Evolutionary conservation across 1,284 basidiomycete species (phyloP).

Genomic region (Cutaneotrichosporon cutaneum): DNA sequence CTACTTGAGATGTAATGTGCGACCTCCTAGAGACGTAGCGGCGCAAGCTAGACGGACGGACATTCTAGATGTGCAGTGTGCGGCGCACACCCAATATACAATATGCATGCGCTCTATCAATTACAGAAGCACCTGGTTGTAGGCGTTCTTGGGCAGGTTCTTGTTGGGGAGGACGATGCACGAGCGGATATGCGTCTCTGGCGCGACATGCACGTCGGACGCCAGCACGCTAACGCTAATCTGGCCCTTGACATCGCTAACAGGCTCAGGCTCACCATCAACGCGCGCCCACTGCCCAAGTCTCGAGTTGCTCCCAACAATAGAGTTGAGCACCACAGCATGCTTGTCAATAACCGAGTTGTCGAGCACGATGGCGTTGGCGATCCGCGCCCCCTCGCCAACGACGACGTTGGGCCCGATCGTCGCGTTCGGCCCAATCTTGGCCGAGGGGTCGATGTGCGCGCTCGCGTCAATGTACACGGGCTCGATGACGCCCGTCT

Average conservation of each 20-base stretch:
- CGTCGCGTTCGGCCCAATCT: constrained; percentile 56
- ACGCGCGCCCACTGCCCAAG: constrained; percentile 57
- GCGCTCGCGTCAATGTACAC: constrained; percentile 56
- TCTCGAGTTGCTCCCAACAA: constrained; percentile 51
- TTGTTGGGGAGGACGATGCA: constrained; percentile 58
- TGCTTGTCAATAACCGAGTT: constrained; percentile 54
- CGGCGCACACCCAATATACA: neutral
- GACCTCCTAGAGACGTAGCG: neutral
- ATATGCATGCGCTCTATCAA: constrained; percentile 7
- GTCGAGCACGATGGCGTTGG: constrained; percentile 57
- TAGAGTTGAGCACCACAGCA: constrained; percentile 55
- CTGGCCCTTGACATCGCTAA: constrained; percentile 50
- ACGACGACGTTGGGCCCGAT: constrained; percentile 54
- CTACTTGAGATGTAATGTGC: constrained; percentile 25
- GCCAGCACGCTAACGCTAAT: constrained; percentile 56
- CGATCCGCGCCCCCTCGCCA: constrained; percentile 55
- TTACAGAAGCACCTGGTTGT: constrained; percentile 56
- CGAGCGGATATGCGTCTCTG: constrained; percentile 51
- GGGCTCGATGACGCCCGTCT: constrained; percentile 50
- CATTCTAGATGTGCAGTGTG: neutral
- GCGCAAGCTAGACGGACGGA: neutral
- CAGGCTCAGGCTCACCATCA: constrained; percentile 53
- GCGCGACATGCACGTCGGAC: constrained; percentile 53
- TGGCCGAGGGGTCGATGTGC: constrained; percentile 52
- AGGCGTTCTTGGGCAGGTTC: constrained; percentile 51